Base-by-base conservation (phyloP, 768 basidiomycete species). In the Psilocybe azurescens region DNA sequence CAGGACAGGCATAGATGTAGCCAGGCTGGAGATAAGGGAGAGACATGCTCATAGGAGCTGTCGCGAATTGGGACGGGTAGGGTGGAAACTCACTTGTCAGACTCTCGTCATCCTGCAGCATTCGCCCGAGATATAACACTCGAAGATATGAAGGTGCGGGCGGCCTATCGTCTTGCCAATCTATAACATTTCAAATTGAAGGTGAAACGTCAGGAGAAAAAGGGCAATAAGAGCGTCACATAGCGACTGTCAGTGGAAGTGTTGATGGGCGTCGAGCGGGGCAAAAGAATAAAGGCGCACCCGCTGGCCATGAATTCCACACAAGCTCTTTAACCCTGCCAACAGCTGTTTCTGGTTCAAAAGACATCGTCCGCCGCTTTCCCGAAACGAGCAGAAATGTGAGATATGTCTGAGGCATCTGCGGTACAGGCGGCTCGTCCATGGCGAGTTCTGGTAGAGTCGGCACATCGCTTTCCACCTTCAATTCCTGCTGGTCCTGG, bases 91-190 rank as follows among this genome's bases (percentile, higher is more conserved):
- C 65, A 91, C 90, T 83, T 16, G 79, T 72, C 14, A 94, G 78
- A 2, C 89, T 90, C 58, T 93, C 91, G 32, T 94, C 92, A 69
- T 94, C 92, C 69, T 92, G 91, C n/a, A 93, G 74, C 71, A 94
- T 88, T 73, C 87, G 88, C 39, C 92, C 92, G 5, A 93, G 77
- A 72, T 93, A 88, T 1, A 93, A 78, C 39, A 94, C 83, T 18
- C 92, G 84, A 60, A 93, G 78, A 78, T 88, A 90, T 4, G 88
- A 87, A 0, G 92, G 92, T 14, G 88, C 88, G 2, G 90, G 89
- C 2, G 92, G 91, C 10, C 87, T 85, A 60, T 90, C 90, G 66
- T 89, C 88, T 72, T 88, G 86, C 90, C 91, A 93, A 58, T 92
- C 91, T 87, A 56, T 66, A 56, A 39, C 11, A 49, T 56, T 33